Base-by-base conservation (phyloP, 345 rosid species). In the Brassica incana region DNA sequence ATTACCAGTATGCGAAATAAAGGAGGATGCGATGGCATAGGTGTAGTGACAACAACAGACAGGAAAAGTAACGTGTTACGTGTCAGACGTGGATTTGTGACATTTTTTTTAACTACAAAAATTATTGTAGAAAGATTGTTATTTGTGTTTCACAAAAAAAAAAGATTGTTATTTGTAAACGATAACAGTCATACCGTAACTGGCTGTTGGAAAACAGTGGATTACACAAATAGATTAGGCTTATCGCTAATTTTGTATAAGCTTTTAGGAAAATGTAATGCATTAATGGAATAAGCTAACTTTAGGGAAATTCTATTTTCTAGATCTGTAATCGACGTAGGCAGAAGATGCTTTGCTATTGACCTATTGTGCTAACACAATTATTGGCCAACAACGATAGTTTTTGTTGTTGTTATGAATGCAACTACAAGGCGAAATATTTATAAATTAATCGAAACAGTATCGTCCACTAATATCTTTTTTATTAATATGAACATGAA, bases 11-110 rank as follows among this genome's bases (percentile, higher is more conserved):
- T 77, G 75, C 5, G 70, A 69, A 32, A 48, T 0, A 69, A 2
- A 6, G 5, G 60, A 14, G 64, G 56, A 12, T 77, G 80, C 0
- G 75, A 38, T 0, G 80, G 80, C n/a, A 70, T 52, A 33, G 80
- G 80, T 77, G 80, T 33, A 11, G 54, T 43, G 50, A 43, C 50
- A 43, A 43, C 50, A 10, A 43, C 50, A 10, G 50, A 43, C 50
- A 56, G 61, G 20, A 25, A 11, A 1, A 2, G 75, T 62, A 48
- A 48, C 50, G 2, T 69, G 69, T 69, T 0, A 1, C 50, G 2
- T 69, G 69, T 69, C 0, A 1, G 0, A 48, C 7, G 3, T 62
- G 74, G 69, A 14, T 67, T 69, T 77, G 80, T 59, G 33, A 77
- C 68, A 29, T 29, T 29, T 29, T 29, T 29, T 29, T 29, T 29